Conservation (phyloP, 768 basidiomycete species). For the Mycena albidolilacea region DNA sequence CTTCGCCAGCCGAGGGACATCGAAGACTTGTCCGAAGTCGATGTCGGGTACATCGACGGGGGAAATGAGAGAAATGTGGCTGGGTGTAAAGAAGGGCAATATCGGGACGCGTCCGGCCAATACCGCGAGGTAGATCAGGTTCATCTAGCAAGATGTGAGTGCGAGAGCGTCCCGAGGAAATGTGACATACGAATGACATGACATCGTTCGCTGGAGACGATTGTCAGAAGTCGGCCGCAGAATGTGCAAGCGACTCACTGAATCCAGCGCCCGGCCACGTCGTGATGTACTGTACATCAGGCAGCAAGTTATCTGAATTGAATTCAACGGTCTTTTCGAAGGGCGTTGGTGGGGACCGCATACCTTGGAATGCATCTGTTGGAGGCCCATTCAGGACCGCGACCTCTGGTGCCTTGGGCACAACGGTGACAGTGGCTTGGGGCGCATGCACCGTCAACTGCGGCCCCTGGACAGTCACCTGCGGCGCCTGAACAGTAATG, state of each 20-base stretch:
- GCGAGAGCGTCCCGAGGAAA: neutral
- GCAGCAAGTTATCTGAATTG: slow-evolving; percentile 58
- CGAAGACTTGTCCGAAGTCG: slow-evolving; percentile 46
- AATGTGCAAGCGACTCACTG: slow-evolving; percentile 45
- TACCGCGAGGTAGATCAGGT: slow-evolving; percentile 53
- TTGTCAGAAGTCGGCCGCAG: slow-evolving; percentile 3
- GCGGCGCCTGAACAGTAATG: neutral
- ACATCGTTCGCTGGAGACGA: slow-evolving; percentile 59
- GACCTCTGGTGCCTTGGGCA: neutral
- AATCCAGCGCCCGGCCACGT: slow-evolving; percentile 63
- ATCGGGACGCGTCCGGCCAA: slow-evolving; percentile 53
- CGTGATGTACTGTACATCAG: slow-evolving; percentile 62
- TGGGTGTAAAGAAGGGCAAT: slow-evolving; percentile 51
- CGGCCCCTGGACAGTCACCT: slow-evolving; percentile 7
- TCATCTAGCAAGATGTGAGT: slow-evolving; percentile 42
- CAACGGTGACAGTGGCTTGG: slow-evolving; percentile 7
- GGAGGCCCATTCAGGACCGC: slow-evolving; percentile 50
- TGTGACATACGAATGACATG: slow-evolving; percentile 54
- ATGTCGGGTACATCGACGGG: slow-evolving; percentile 39
- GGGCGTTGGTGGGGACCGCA: neutral
- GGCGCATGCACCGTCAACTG: slow-evolving; percentile 3
- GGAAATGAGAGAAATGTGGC: slow-evolving; percentile 41
- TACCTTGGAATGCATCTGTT: slow-evolving; percentile 56
- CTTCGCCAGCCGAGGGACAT: slow-evolving; percentile 48
- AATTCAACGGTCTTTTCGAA: neutral